phyloP scores from a whole-genome alignment of 176 grass and related monocot species.

The Urochloa ruziziensis region DNA sequence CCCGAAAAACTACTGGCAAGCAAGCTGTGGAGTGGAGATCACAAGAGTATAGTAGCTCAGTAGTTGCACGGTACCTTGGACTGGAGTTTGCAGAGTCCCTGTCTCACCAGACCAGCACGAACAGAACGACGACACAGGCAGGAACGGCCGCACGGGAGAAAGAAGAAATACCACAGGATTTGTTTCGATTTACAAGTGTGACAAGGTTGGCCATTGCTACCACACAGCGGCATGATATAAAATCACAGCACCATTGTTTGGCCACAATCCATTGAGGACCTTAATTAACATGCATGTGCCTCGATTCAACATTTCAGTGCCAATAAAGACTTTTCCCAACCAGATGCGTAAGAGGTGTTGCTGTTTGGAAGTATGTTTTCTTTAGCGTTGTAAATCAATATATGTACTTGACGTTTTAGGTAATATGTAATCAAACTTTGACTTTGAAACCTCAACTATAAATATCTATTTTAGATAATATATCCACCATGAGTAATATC shows the following conservation, averaged over 20 bases:
- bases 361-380: too few relatives aligned
- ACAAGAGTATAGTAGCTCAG: neutral
- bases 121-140: neutral
- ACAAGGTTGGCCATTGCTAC: too few relatives aligned
- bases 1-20: too few relatives aligned
- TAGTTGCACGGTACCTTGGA: neutral
- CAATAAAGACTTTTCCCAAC: too few relatives aligned
- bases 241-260: neutral
- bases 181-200: neutral
- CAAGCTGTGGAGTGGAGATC: neutral
- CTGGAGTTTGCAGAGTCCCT: neutral
- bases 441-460: too few relatives aligned
- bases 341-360: too few relatives aligned
- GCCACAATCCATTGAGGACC: neutral
- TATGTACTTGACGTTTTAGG: too few relatives aligned
- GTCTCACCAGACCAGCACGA: neutral
- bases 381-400: too few relatives aligned
- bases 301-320: neutral
- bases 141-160: neutral
- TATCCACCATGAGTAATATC: too few relatives aligned
- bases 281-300: neutral
- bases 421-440: too few relatives aligned
- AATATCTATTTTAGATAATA: too few relatives aligned
- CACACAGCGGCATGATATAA: neutral
- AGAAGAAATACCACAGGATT: too few relatives aligned